Base-by-base conservation (phyloP, 208 protist genomes). In the Crithidia expoeki region DNA sequence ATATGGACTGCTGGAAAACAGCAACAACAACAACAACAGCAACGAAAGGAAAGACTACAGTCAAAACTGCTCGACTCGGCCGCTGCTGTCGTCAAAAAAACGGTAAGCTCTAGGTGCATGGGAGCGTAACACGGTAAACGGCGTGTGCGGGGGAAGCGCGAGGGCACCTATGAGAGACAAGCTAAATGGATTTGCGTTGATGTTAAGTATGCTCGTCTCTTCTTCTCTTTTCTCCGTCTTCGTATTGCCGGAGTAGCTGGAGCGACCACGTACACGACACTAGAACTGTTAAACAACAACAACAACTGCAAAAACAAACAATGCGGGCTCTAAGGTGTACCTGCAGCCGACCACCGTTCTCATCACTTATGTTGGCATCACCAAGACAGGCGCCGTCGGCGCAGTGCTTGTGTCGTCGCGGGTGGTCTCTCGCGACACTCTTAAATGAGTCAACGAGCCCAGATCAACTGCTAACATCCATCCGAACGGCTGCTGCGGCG, bases 401-500 rank as follows among this genome's bases (percentile, higher is more conserved):
- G 14, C 47, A 7, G 47, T 14, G 47, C 21, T 11, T 14, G 7
- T 52, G 47, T 16, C 21, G 47, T 7, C 17, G 21, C 9, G 6
- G 44, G 16, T 67, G 47, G 69, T 74, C 69, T 11, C 60, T 74
- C 50, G 51, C 32, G 2, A 12, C 32, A 12, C 28, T 56, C 47
- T 21, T 74, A 11, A n/a, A 19, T 16, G 30, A 25, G 32, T 42
- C 42, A 0, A 25, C 40, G 17, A 44, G 40, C 9, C 33, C 46
- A 14, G 72, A 76, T 21, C n/a, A 51, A 0, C 19, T 76, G 19
- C 44, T 76, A 1, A 14, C 2, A 1, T 14, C 38, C 14, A 30
- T 76, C 46, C 62, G 72, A 28, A 6, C 32, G 9, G 33, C 34
- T 30, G 71, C 55, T 2, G 53, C 62, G 10, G 12, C 55, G 34